These are phyloP conservation scores for Ophiostoma pallidulum DNA, from an alignment of 2,329 filamentous ascomycete species.

Conservation along the genomic window DNA sequence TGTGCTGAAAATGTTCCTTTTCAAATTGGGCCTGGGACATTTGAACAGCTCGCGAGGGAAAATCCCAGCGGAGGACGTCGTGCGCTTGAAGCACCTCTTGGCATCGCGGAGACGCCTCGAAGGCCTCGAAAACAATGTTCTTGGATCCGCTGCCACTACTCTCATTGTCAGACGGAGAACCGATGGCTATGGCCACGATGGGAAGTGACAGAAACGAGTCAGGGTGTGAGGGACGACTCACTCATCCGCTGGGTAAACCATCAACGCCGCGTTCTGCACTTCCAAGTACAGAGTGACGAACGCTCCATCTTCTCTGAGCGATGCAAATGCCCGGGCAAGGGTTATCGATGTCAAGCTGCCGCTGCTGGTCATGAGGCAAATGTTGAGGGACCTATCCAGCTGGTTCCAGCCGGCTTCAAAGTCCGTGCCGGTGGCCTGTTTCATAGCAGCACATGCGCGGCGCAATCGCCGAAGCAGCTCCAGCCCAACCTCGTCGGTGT, in stretches of 20 bases:
- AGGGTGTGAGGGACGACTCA: not conserved
- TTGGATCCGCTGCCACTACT: not conserved
- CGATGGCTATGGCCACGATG: too few relatives aligned
- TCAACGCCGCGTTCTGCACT: constrained; percentile 25
- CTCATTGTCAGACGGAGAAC: not conserved
- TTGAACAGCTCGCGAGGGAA: constrained; percentile 45
- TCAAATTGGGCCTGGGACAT: constrained; percentile 30
- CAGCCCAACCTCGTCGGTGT: not conserved
- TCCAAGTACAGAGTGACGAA: constrained; percentile 10
- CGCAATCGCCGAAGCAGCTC: constrained; percentile 3
- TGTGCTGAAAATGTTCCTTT: constrained; percentile 32
- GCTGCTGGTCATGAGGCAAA: not conserved
- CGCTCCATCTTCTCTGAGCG: not conserved
- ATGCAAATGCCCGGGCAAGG: not conserved
- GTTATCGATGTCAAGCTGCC: not conserved
- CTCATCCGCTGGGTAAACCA: constrained; percentile 18
- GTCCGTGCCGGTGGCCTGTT: not conserved
- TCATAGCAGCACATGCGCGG: not conserved
- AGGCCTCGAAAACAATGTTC: constrained; percentile 39
- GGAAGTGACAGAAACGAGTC: not conserved
- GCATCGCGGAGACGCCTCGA: constrained; percentile 48
- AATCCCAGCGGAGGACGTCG: constrained; percentile 47
- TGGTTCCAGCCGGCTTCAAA: constrained; percentile 1
- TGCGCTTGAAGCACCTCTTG: constrained; percentile 42
- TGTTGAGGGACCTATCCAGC: not conserved